phyloP scores from a whole-genome alignment of 257 asterid species.

The Capsicum rhomboideum region DNA sequence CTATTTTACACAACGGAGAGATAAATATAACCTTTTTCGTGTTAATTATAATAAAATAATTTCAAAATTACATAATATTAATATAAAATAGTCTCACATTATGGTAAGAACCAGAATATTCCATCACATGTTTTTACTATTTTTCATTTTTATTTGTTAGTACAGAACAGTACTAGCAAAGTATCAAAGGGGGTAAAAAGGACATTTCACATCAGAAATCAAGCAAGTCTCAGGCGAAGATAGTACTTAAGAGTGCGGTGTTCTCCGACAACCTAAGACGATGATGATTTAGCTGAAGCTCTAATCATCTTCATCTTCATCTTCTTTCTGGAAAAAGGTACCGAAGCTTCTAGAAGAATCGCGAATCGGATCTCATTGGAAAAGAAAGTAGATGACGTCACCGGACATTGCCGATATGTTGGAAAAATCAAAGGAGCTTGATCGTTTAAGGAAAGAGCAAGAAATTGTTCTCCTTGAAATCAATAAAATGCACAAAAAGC shows the following conservation, averaged over 20 bases:
- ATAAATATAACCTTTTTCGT: no score
- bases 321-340: neutral
- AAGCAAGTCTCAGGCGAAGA: neutral
- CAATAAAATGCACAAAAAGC: conserved; percentile 92
- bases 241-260: neutral
- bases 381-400: conserved; percentile 44
- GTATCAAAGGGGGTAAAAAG: neutral
- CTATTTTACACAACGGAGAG: no score
- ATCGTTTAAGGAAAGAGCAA: conserved; percentile 81
- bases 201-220: neutral
- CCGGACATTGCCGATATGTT: conserved; percentile 63
- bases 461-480: conserved; percentile 72
- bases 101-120: no score
- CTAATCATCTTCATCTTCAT: neutral
- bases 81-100: no score
- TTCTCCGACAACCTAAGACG: neutral
- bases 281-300: neutral
- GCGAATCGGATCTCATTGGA: conserved; percentile 13
- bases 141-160: no score
- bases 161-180: neutral
- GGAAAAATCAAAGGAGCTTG: conserved; percentile 84
- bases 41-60: no score
- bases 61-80: no score
- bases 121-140: no score
- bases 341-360: conserved; percentile 1